Percentiles rank a stretch among this genome's conserved stretches.
phyloP scores from a whole-genome alignment of 2,329 filamentous ascomycete genomes.

The Sordariomycetes sp. region DNA sequence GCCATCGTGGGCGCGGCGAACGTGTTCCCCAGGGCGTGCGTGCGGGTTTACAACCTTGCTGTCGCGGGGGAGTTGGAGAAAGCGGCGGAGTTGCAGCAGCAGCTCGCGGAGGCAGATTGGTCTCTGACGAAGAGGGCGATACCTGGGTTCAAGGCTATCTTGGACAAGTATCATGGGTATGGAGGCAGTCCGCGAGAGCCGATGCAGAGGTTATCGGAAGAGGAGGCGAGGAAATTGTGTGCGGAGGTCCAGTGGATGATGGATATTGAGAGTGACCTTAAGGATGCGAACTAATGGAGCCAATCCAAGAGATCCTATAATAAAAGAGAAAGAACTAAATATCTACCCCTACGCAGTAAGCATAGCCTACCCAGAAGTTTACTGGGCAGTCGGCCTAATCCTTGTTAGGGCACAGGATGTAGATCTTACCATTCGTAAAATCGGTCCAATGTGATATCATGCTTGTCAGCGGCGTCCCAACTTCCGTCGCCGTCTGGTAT shows the following conservation, averaged over 20 bases:
- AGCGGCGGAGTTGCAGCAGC: slow-evolving; percentile 10
- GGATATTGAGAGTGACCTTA: slow-evolving; percentile 7
- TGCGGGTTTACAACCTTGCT: slow-evolving; percentile 11
- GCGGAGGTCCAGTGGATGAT: slow-evolving; percentile 10
- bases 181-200: slow-evolving; percentile 42
- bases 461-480: too few species aligned
- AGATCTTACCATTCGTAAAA: too few species aligned
- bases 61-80: slow-evolving; percentile 8
- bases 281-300: slow-evolving; percentile 2
- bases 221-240: slow-evolving; percentile 6
- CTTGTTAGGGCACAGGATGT: too few species aligned
- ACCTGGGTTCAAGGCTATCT: slow-evolving; percentile 12
- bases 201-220: slow-evolving; percentile 10
- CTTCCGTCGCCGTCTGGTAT: too few species aligned
- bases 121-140: slow-evolving; percentile 12
- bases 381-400: too few species aligned
- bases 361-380: too few species aligned
- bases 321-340: too few species aligned
- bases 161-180: slow-evolving; percentile 38
- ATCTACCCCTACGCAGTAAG: too few species aligned
- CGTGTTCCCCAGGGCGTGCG: slow-evolving; percentile 11
- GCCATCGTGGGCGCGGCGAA: slow-evolving; percentile 12
- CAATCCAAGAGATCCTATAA: too few species aligned
- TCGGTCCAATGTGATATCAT: too few species aligned
- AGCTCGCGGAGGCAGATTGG: slow-evolving; percentile 11